Base-by-base conservation (phyloP, 2,329 filamentous ascomycete species). In the Bipolaris zeicola region DNA sequence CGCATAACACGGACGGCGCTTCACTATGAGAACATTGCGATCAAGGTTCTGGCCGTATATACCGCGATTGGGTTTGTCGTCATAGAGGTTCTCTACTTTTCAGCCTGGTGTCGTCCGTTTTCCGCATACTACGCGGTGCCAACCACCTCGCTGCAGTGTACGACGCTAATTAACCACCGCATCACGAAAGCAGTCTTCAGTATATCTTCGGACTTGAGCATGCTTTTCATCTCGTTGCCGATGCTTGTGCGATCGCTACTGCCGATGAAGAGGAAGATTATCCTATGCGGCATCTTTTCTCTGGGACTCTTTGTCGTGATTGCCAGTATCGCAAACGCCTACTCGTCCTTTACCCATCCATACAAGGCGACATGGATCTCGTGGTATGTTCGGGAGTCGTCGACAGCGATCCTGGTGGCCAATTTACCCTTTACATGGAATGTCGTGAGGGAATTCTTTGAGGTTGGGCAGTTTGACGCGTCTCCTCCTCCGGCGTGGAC, bases 251-350 rank as follows among this genome's bases (percentile, higher is more conserved):
- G 76, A 14, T 75, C 77, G 41, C 65, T 73, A 2, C 65, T 82
- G 5, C 79, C 78, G 0, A 66, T 75, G 54, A 74, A 75, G 39
- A 76, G 83, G 45, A 87, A 87, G 65, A 45, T 85, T 0, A 79
- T 85, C 1, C 76, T 88, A 0, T 80, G 82, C 54, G 77, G 74
- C 42, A 80, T 88, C 52, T 87, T 88, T 69, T 80, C 79, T 2
- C 73, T 88, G 0, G 86, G 85, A 3, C 64, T 74, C 33, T 83
- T 82, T 64, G 82, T 67, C 31, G 65, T 83, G 47, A 73, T 82
- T 24, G 78, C 81, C 22, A 80, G 81, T 37, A 71, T 82, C 36
- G 64, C 83, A 49, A 83, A 78, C 57, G 82, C 81, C 59, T 78
- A 82, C 52, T 82, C 69, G 49, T 69, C 66, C 1, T 68, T 75